These are phyloP conservation scores for Trichoderma asperelloides DNA, from an alignment of 495 filamentous ascomycete species.

Conservation along the genomic window DNA sequence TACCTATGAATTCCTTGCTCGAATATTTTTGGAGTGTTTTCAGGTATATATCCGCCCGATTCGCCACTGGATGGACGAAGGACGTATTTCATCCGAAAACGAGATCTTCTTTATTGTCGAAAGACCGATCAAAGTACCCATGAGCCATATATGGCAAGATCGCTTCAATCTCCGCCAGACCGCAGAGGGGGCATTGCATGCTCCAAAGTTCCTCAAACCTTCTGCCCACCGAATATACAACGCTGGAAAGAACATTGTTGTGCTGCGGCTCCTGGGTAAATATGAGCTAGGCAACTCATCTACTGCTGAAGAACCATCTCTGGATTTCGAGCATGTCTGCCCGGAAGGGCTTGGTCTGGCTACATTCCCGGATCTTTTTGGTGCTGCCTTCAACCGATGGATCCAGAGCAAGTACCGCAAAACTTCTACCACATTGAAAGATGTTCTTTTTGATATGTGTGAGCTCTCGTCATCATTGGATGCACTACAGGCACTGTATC, in stretches of 20 bases:
- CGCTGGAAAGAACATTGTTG: slow-evolving; percentile 79
- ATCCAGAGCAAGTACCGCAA: slow-evolving; percentile 62
- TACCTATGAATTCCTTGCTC: slow-evolving; percentile 51
- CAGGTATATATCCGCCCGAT: slow-evolving; percentile 75
- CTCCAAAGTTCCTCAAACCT: slow-evolving; percentile 65
- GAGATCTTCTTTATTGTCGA: slow-evolving; percentile 67
- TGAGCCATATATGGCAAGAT: slow-evolving; percentile 63
- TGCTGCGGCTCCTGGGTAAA: slow-evolving; percentile 56
- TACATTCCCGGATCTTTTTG: slow-evolving; percentile 69
- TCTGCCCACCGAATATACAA: slow-evolving; percentile 65
- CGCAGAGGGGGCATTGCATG: slow-evolving; percentile 45
- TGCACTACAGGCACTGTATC: slow-evolving; percentile 61
- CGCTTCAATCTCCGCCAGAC: slow-evolving; percentile 57
- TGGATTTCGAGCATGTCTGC: slow-evolving; percentile 51
- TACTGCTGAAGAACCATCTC: slow-evolving; percentile 25
- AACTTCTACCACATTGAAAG: slow-evolving; percentile 54
- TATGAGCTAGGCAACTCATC: slow-evolving; percentile 21
- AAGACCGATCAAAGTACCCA: slow-evolving; percentile 45
- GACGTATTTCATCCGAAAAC: slow-evolving; percentile 54
- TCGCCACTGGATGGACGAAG: slow-evolving; percentile 75
- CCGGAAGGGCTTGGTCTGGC: slow-evolving; percentile 37
- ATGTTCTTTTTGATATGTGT: slow-evolving; percentile 58
- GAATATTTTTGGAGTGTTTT: slow-evolving; percentile 75
- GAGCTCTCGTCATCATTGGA: slow-evolving; percentile 57
- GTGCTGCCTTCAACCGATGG: slow-evolving; percentile 58